Base-by-base conservation (phyloP, 768 basidiomycete genomes). In the Mycena albidolilacea region DNA sequence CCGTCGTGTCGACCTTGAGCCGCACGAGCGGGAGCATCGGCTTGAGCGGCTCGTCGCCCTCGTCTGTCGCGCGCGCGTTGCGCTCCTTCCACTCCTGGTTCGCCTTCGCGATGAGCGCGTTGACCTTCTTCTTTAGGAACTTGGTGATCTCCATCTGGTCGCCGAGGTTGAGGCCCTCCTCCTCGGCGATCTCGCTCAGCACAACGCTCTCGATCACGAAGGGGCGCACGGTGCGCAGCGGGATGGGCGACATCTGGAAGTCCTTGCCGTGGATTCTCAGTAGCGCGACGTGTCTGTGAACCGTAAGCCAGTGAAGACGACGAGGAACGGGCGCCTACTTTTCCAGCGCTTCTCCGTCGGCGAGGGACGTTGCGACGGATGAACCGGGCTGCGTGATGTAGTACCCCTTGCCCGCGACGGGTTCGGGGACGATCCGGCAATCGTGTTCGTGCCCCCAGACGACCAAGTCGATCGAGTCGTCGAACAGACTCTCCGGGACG, bases 381-480 rank as follows among this genome's bases (percentile, higher is more conserved):
- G 96, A 97, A 2, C 98, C 98, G 5, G 98, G 98, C 81, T 99
- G 98, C 2, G 92, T 90, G 78, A 99, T 96, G 78, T 89, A 92
- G 83, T 99, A 99, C 17, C 88, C 89, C 81, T 97, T 97, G 14
- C 95, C 96, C 5, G 95, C 92, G 9, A 99, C 97, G 7, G 91
- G 88, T 78, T 98, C 96, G 0, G 98, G 97, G 2, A 91, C 85
- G 66, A 97, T 94, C 39, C 97, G 90, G 78, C 97, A 99, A 81
- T 99, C 98, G 79, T 99, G 98, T 81, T 99, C 98, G 80, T 99
- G 98, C 8, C 98, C 98, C 98, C 98, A 99, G 2, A 99, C 87
- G 8, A 99, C 95, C 17, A 99, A 88, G 77, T 98, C 91, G 44
- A 98, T 88, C 77, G 92, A 93, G 79, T 99, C 96, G 79, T 99